Conservation (phyloP, 2,329 filamentous ascomycete species). For the Neocucurbitaria cava region DNA sequence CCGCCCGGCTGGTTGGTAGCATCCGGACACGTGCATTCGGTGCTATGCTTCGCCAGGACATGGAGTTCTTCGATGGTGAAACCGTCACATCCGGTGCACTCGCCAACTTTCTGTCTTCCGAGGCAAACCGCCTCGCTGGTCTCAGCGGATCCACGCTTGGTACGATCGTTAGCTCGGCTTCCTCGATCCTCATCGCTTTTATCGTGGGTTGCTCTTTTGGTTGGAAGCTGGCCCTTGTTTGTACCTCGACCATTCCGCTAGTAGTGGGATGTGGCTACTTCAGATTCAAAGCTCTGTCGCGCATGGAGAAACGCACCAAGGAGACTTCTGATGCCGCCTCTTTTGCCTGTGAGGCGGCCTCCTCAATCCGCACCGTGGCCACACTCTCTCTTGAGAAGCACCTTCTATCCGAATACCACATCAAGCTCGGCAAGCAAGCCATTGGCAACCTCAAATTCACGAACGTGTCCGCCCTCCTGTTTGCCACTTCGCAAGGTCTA, state of each 20-base stretch:
- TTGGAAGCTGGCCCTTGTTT: constrained; percentile 89
- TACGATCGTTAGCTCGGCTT: constrained; percentile 79
- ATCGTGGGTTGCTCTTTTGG: constrained; percentile 73
- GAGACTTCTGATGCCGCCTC: constrained; percentile 80
- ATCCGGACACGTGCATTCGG: constrained; percentile 85
- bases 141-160: constrained; percentile 88
- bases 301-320: constrained; percentile 78
- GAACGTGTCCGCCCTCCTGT: constrained; percentile 77
- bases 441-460: constrained; percentile 74
- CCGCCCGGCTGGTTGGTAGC: constrained; percentile 73
- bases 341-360: constrained; percentile 93
- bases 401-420: constrained; percentile 75
- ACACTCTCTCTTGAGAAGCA: constrained; percentile 86
- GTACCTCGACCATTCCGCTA: constrained; percentile 77
- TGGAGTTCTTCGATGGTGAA: constrained; percentile 88
- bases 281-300: constrained; percentile 87
- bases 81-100: constrained; percentile 90
- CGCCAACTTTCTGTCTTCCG: constrained; percentile 69
- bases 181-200: constrained; percentile 79
- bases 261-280: constrained; percentile 83
- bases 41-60: constrained; percentile 82
- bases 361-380: constrained; percentile 93
- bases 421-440: constrained; percentile 73
- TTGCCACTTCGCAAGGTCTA: constrained; percentile 83
- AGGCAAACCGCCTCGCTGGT: constrained; percentile 89